A percentile compares a stretch with the other conserved stretches of the same genome.
Evolutionary conservation across 2,329 filamentous ascomycete species (phyloP).

Genomic region (Penicillium sp.): DNA sequence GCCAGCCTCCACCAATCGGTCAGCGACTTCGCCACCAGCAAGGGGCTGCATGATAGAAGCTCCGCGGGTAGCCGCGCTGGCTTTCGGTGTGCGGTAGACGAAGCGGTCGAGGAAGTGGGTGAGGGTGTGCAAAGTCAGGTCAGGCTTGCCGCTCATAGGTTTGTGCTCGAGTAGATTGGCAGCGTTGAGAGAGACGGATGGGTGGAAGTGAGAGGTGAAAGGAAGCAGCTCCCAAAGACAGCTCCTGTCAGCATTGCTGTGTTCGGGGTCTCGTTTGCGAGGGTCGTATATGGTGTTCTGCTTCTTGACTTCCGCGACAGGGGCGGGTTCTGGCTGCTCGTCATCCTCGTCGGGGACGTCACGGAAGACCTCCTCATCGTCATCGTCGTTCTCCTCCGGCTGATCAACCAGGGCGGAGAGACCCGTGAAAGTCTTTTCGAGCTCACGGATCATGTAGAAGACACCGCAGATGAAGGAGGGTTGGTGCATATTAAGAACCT

Average conservation of each 20-base stretch:
- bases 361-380: slow-evolving; percentile 64
- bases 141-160: slow-evolving; percentile 78
- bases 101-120: slow-evolving; percentile 97
- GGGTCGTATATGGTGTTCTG: slow-evolving; percentile 64
- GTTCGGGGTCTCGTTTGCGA: slow-evolving; percentile 83
- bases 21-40: slow-evolving; percentile 57
- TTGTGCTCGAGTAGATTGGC: slow-evolving; percentile 64
- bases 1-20: slow-evolving; percentile 59
- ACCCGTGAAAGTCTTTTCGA: slow-evolving; percentile 74
- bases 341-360: slow-evolving; percentile 60
- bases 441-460: slow-evolving; percentile 81
- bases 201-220: slow-evolving; percentile 80
- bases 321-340: slow-evolving; percentile 28
- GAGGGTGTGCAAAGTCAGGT: slow-evolving; percentile 82
- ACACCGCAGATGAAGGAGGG: slow-evolving; percentile 89
- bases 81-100: slow-evolving; percentile 92
- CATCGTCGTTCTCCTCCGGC: slow-evolving; percentile 71
- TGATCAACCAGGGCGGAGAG: slow-evolving; percentile 74
- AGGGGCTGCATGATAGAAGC: slow-evolving; percentile 96
- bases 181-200: slow-evolving; percentile 83
- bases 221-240: slow-evolving; percentile 89
- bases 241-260: slow-evolving; percentile 87
- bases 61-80: slow-evolving; percentile 62
- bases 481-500: slow-evolving; percentile 82
- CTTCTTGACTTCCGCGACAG: slow-evolving; percentile 32